A percentile compares a stretch with the other conserved stretches of the same genome.
Evolutionary conservation across 163 green algal species (phyloP).

Genomic region (Smithsoniella earleae): DNA sequence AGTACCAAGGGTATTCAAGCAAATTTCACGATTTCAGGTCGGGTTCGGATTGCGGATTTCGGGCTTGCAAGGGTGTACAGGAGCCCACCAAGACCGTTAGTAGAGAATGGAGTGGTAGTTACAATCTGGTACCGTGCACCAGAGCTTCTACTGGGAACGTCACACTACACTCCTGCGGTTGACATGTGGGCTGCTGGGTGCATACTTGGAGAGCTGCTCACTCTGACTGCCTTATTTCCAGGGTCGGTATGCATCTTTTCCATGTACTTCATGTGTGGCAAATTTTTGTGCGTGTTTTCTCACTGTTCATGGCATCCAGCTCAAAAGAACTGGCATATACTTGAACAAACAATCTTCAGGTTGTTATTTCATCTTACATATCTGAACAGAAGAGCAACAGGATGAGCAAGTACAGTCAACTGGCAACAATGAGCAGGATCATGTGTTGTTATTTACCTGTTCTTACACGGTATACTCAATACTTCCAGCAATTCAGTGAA

Average conservation of each 20-base stretch:
- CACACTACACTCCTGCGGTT: conserved; percentile 50
- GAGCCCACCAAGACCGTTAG: background rate
- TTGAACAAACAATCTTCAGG: too few relatives aligned
- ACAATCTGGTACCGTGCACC: conserved; percentile 76
- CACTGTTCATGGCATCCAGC: too few relatives aligned
- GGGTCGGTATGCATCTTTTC: background rate
- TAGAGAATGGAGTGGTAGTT: conserved; percentile 44
- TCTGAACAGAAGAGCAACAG: too few relatives aligned
- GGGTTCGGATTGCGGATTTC: conserved; percentile 83
- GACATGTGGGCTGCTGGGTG: conserved; percentile 75
- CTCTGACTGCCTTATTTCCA: conserved; percentile 8
- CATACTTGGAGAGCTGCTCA: conserved; percentile 66
- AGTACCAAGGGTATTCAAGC: conserved; percentile 31
- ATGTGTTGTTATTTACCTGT: too few relatives aligned
- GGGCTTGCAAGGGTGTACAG: conserved; percentile 56
- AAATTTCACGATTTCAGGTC: conserved; percentile 10
- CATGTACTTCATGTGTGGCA: background rate
- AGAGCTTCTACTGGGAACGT: conserved; percentile 61
- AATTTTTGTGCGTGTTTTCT: too few relatives aligned
- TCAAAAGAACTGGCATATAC: too few relatives aligned
- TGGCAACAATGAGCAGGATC: too few relatives aligned
- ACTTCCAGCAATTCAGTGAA: too few relatives aligned
- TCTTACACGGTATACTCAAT: too few relatives aligned
- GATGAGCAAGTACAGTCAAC: too few relatives aligned
- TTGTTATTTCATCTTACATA: too few relatives aligned